Conservation (phyloP, 2,329 filamentous ascomycete species). For the Clarireedia hainanense region DNA sequence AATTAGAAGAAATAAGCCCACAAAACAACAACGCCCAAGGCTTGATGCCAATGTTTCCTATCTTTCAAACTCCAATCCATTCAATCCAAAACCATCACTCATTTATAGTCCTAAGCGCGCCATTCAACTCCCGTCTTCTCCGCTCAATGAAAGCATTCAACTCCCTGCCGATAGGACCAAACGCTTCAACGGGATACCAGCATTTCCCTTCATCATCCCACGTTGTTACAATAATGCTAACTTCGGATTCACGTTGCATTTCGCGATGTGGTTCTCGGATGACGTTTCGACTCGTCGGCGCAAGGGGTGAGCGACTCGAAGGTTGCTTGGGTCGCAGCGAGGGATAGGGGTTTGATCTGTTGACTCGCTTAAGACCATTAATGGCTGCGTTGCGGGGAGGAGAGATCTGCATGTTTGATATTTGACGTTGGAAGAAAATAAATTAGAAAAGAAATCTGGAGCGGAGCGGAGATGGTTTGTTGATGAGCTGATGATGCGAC, state of each 20-base stretch:
- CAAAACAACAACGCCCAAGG: background rate
- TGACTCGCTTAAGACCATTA: slow-evolving; percentile 7
- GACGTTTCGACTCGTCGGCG: slow-evolving; percentile 1
- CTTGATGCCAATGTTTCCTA: background rate
- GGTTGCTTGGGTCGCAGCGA: slow-evolving; percentile 3
- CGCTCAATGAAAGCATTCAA: slow-evolving; percentile 10
- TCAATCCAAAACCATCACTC: background rate
- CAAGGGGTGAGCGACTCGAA: slow-evolving; percentile 2
- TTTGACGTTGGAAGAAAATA: background rate
- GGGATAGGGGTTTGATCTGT: background rate
- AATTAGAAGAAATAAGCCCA: background rate
- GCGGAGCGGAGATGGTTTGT: background rate
- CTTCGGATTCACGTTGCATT: slow-evolving; percentile 8
- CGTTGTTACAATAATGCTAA: slow-evolving; percentile 11
- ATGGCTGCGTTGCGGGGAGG: slow-evolving; percentile 8
- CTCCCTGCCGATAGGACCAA: slow-evolving; percentile 7
- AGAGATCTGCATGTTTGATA: slow-evolving; percentile 8
- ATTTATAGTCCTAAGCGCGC: background rate
- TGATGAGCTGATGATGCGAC: background rate
- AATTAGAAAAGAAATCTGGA: background rate
- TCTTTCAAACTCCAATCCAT: background rate
- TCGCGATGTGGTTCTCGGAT: slow-evolving; percentile 1
- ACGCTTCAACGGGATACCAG: slow-evolving; percentile 10
- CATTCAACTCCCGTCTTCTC: slow-evolving; percentile 1
- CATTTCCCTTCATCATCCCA: slow-evolving; percentile 11